A percentile compares a stretch with the other conserved stretches of the same genome.
Conservation (phyloP, 2,329 filamentous ascomycete genomes). For the Rhynchosporium graminicola region DNA sequence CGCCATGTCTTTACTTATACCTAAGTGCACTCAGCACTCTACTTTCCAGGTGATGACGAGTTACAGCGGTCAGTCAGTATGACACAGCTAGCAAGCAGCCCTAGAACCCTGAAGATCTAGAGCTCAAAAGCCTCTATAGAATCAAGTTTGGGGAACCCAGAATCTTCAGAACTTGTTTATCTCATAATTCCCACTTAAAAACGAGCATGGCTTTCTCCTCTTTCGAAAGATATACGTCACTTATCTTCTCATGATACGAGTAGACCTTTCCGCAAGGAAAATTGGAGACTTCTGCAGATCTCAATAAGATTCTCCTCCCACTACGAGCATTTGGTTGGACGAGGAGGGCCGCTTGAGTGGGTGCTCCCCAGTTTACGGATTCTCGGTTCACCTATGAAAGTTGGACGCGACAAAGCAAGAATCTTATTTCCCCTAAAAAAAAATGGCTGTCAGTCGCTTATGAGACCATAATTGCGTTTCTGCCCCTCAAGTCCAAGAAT, state of each 20-base stretch:
- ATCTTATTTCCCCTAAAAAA: neutral
- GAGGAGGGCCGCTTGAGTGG: too few relatives aligned
- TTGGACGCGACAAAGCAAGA: neutral
- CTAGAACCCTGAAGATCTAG: neutral
- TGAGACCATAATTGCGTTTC: neutral
- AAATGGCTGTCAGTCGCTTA: neutral
- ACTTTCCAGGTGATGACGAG: neutral
- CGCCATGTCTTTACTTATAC: neutral
- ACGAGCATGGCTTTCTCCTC: neutral
- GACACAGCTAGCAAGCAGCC: conserved; percentile 12
- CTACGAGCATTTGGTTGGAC: neutral
- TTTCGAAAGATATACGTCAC: neutral
- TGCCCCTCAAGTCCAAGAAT: conserved; percentile 4
- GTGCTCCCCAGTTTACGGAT: neutral
- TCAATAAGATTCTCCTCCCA: neutral
- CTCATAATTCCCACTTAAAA: neutral
- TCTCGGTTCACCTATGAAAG: neutral
- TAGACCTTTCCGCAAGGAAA: neutral
- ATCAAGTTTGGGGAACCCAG: conserved; percentile 13
- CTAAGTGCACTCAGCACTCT: neutral
- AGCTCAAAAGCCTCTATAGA: neutral
- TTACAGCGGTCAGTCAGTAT: neutral
- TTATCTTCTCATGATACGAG: neutral
- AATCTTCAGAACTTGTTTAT: neutral
- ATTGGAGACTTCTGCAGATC: neutral